Percentiles rank a stretch among this genome's conserved stretches.
phyloP scores from a whole-genome alignment of 2,329 filamentous ascomycete species.

The Helotiales sp. region DNA sequence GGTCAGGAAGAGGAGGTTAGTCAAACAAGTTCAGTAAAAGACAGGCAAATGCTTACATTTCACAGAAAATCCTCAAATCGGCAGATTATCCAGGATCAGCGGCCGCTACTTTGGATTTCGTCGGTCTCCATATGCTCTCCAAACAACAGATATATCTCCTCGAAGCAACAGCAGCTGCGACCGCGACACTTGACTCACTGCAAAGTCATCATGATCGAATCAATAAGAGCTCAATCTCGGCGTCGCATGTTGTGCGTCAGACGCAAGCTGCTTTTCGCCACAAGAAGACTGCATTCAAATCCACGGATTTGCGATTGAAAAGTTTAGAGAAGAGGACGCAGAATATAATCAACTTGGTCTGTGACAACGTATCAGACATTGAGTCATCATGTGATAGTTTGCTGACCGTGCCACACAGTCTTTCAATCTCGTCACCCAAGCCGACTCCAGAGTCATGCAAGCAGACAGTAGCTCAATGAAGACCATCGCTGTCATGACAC shows the following conservation, averaged over 20 bases:
- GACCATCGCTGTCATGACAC: constrained; percentile 41
- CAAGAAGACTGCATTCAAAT: not conserved
- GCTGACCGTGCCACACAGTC: not conserved
- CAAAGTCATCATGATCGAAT: not conserved
- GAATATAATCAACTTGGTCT: not conserved
- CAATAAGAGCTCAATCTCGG: not conserved
- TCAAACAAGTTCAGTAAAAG: not conserved
- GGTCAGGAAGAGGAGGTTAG: not conserved
- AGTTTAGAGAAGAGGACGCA: constrained; percentile 1
- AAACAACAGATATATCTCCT: constrained; percentile 1
- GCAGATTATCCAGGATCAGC: not conserved
- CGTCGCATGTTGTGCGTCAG: not conserved
- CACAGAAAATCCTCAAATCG: not conserved
- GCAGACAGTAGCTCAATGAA: constrained; percentile 39
- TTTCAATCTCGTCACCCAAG: constrained; percentile 8
- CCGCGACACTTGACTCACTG: not conserved
- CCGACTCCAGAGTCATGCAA: constrained; percentile 20
- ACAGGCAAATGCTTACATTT: not conserved
- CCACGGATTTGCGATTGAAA: not conserved
- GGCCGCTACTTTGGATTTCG: not conserved
- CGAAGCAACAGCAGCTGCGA: not conserved
- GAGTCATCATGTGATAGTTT: not conserved
- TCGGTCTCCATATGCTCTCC: not conserved
- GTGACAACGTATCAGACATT: no score
- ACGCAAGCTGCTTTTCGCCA: not conserved